Base-by-base conservation (phyloP, 495 filamentous ascomycete species). In the Xeromyces bisporus region DNA sequence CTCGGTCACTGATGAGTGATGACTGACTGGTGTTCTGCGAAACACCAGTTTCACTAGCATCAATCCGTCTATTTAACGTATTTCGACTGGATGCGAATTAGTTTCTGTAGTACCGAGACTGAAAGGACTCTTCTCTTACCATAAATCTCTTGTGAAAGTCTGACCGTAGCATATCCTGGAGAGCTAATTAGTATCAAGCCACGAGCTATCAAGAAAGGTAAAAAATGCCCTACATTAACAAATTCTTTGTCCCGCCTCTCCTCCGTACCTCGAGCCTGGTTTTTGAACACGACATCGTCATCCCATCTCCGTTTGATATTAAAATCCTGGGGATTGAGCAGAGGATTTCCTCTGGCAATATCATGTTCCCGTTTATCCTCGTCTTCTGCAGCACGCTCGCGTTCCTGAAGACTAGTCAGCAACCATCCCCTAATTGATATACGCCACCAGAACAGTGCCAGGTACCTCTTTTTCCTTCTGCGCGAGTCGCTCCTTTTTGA, bases 221-320 rank as follows among this genome's bases (percentile, higher is more conserved):
- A 6, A 12, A 15, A 20, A 6, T 4, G n/a, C 10, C 73, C 50
- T 56, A 83, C 77, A 46, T 97, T 97, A 48, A 97, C 82, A 64
- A 96, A 97, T 57, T 93, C 84, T 57, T 85, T 91, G 55, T 71
- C 77, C 59, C 86, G 84, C 57, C 78, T 83, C 33, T 92, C 84
- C 44, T 93, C 89, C 7, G 84, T 93, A 2, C 89, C 89, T 27
- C 91, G 70, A 18, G 86, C 89, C 55, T 96, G 89, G 54, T 97
- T 97, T 62, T 92, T 93, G 59, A 97, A 97, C 11, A 97, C 84
- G n/a, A 97, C 89, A 59, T 97, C 89, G 38, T 97, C 89, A 42
- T 97, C 89, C 89, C 89, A 97, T 46, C 85, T 70, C 15, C 48
- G 46, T 42, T 51, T 51, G 25, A 49, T 43, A 37, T 64, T 60